A percentile compares a stretch with the other conserved stretches of the same genome.
These are phyloP conservation scores for Mimosa bimucronata DNA, from an alignment of 306 rosid genomes.

Conservation along the genomic window DNA sequence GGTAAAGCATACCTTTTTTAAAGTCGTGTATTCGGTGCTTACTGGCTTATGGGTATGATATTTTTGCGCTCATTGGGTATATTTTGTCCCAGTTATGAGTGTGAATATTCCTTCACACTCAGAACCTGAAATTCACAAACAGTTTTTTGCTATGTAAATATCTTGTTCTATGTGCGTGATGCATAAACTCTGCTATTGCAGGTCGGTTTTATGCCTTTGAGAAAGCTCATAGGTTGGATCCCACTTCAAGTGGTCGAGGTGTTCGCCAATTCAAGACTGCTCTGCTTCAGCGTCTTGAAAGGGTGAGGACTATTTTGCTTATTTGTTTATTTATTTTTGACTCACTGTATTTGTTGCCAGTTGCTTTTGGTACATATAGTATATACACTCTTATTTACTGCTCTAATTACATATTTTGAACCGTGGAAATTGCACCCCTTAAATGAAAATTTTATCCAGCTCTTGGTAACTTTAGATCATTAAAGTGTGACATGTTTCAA, in stretches of 20 bases:
- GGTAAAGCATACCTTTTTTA: not conserved
- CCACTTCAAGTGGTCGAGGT: slow-evolving; percentile 97
- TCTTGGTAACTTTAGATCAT: not conserved
- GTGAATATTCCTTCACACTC: not conserved
- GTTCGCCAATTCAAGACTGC: slow-evolving; percentile 98
- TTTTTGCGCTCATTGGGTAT: not conserved
- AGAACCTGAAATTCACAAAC: not conserved
- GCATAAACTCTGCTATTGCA: slow-evolving; percentile 37
- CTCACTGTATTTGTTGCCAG: not conserved
- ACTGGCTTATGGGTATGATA: not conserved
- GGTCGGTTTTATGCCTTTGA: slow-evolving; percentile 98
- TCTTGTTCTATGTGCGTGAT: slow-evolving; percentile 1
- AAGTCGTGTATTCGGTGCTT: not conserved
- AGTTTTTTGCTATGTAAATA: not conserved
- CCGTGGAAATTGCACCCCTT: not conserved
- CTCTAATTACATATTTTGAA: not conserved
- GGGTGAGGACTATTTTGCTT: slow-evolving; percentile 57
- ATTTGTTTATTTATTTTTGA: slow-evolving; percentile 14
- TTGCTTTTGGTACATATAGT: not conserved
- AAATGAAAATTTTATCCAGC: not conserved
- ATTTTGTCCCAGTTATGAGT: not conserved
- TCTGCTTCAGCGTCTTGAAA: slow-evolving; percentile 93
- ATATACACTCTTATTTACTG: not conserved
- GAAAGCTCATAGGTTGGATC: slow-evolving; percentile 98
- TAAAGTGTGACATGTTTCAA: not conserved